These are phyloP conservation scores for Triticum monococcum DNA, from an alignment of 176 grass and related monocot species.

Conservation along the genomic window DNA sequence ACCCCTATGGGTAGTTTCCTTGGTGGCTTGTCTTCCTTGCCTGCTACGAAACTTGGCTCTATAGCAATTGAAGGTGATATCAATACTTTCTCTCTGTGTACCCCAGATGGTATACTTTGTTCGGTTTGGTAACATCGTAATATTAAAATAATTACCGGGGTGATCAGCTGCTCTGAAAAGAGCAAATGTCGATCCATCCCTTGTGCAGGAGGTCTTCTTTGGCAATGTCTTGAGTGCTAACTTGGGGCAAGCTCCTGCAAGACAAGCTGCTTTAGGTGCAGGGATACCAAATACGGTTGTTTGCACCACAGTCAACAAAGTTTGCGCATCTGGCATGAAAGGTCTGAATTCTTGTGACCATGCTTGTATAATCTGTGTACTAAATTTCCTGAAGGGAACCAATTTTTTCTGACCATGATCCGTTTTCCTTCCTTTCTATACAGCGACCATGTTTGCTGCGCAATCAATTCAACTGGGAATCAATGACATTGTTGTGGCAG, in stretches of 20 bases:
- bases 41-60: constrained; percentile 91
- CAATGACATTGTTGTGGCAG: constrained; percentile 81
- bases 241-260: constrained; percentile 86
- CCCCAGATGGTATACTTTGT: background rate
- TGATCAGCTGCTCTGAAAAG: constrained; percentile 64
- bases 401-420: background rate
- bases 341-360: constrained; percentile 32
- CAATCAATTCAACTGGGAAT: constrained; percentile 88
- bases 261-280: constrained; percentile 84
- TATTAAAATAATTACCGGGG: constrained; percentile 26
- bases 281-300: constrained; percentile 87
- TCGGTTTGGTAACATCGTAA: background rate
- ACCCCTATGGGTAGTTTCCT: constrained; percentile 93
- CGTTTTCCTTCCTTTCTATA: constrained; percentile 22
- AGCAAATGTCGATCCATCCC: constrained; percentile 61
- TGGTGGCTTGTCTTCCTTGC: constrained; percentile 74
- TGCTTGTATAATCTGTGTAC: background rate
- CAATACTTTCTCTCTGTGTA: background rate
- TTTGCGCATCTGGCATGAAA: constrained; percentile 90
- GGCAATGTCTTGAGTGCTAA: constrained; percentile 93
- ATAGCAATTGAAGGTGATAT: constrained; percentile 62
- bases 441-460: constrained; percentile 74
- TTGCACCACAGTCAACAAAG: constrained; percentile 88
- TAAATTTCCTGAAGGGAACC: background rate
- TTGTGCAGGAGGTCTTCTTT: constrained; percentile 81